Evolutionary conservation across 164 flowering plant genomes (phyloP), one percentile per base, ranked within the genome.

Genomic region (Santalum album): DNA sequence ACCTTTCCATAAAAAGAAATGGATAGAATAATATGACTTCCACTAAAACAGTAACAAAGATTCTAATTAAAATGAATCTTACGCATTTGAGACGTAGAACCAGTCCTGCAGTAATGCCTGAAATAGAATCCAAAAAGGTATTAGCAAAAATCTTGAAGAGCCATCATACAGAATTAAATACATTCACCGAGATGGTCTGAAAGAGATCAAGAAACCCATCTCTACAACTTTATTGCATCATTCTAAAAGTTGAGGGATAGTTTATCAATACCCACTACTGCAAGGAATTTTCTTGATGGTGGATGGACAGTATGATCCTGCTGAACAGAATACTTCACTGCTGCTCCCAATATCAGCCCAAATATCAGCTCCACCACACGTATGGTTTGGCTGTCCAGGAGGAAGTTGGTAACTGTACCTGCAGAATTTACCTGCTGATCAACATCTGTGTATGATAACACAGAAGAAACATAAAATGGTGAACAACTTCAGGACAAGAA

Each of bases 71-170:
- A 22, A 58, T 49, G 49, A 64, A 52, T 62, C 83, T 69, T 65
- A 92, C 98, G 53, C 65, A 63, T 65, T 70, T 85, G 73, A 36
- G 73, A 25, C 44, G 84, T 87, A 42, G 99, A 92, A 53, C 99
- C 99, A 56, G 75, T 58, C 65, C 97, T 74, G 78, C 99, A 92
- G 64, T 81, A 92, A 71, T 89, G 79, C 56, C 99, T 92, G 94
- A 67, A 71, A 67, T 15, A 49, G 42, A 62, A 9, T 25, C 55
- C 56, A 46, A 6, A 26, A 56, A 23, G 38, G 51, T 53, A 12
- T n/a, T 22, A 24, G 16, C 20, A 48, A 15, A 38, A 61, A 56
- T 43, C 19, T n/a, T 58, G 53, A 36, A 12, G 15, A 55, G 56
- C 25, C 16, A 49, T 45, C 57, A 22, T 15, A 17, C 25, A 16